These are phyloP conservation scores for Cladosporium austrohemisphaericum DNA, from an alignment of 2,329 filamentous ascomycete species.

Conservation along the genomic window DNA sequence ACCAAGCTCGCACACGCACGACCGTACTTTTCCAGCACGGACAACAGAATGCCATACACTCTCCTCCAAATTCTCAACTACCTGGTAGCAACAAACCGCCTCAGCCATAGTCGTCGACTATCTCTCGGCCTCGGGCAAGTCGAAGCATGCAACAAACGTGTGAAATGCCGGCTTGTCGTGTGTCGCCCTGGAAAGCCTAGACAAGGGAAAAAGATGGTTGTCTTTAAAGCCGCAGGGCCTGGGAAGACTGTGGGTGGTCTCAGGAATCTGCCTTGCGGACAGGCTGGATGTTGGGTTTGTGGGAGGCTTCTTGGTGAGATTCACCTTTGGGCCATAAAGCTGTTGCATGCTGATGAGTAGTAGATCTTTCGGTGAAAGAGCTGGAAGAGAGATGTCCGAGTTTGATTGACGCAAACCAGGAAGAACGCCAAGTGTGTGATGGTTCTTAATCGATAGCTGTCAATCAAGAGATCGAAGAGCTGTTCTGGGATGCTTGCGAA, in stretches of 20 bases:
- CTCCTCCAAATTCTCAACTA: constrained; percentile 2
- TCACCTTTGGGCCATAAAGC: too few relatives aligned
- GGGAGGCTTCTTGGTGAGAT: constrained; percentile 4
- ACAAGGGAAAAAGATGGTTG: background rate
- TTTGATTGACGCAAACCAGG: too few relatives aligned
- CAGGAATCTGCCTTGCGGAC: background rate
- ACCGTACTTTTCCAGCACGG: too few relatives aligned
- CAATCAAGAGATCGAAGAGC: too few relatives aligned
- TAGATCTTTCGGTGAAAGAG: background rate
- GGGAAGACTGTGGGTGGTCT: background rate
- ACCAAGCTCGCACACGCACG: too few relatives aligned
- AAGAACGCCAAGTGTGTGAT: too few relatives aligned
- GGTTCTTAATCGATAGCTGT: too few relatives aligned
- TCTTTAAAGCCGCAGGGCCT: constrained; percentile 3
- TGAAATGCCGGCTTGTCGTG: background rate
- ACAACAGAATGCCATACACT: constrained; percentile 12
- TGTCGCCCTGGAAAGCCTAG: background rate
- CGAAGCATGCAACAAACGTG: background rate
- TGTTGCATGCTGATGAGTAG: too few relatives aligned
- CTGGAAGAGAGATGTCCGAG: background rate
- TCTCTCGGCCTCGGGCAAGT: background rate
- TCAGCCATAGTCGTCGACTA: background rate
- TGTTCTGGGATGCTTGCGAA: background rate
- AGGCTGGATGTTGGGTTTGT: constrained; percentile 1
- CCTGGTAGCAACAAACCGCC: background rate